These are phyloP conservation scores for Fusarium sp. DNA, from an alignment of 2,329 filamentous ascomycete genomes.

Conservation along the genomic window DNA sequence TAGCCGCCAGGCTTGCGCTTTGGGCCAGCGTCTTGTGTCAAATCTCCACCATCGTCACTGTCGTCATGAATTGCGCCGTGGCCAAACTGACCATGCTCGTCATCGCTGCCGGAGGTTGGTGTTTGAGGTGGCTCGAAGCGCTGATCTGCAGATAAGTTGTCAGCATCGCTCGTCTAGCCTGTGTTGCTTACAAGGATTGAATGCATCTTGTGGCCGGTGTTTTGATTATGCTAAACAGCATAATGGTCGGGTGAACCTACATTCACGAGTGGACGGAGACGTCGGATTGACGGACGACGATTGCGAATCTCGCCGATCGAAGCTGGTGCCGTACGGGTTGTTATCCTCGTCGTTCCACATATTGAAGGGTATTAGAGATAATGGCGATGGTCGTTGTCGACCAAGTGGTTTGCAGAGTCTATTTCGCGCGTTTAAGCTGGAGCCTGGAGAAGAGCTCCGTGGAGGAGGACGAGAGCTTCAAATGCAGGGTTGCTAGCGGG, in stretches of 20 bases:
- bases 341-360: constrained; percentile 99
- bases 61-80: constrained; percentile 47
- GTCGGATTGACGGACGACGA: constrained; percentile 74
- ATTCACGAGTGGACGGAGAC: constrained; percentile 67
- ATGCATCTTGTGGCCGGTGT: constrained; percentile 8
- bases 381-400: constrained; percentile 19
- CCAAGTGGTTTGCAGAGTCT: constrained; percentile 7
- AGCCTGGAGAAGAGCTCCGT: constrained; percentile 31
- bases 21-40: constrained; percentile 59
- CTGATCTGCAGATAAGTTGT: constrained; percentile 44
- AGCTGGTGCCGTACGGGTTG: constrained; percentile 93
- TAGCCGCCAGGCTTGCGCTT: constrained; percentile 85
- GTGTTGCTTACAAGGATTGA: not conserved
- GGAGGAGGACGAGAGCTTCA: constrained; percentile 35
- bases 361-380: constrained; percentile 31
- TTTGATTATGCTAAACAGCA: not conserved
- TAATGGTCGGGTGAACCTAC: constrained; percentile 59
- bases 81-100: constrained; percentile 56
- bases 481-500: constrained; percentile 38
- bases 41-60: constrained; percentile 61
- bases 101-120: constrained; percentile 75
- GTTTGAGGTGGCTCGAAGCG: constrained; percentile 75
- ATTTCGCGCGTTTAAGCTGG: constrained; percentile 32
- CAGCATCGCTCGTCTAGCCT: constrained; percentile 19
- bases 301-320: constrained; percentile 86